Evolutionary conservation across 1,284 basidiomycete genomes (phyloP).

Genomic region (Vanrija sp.): DNA sequence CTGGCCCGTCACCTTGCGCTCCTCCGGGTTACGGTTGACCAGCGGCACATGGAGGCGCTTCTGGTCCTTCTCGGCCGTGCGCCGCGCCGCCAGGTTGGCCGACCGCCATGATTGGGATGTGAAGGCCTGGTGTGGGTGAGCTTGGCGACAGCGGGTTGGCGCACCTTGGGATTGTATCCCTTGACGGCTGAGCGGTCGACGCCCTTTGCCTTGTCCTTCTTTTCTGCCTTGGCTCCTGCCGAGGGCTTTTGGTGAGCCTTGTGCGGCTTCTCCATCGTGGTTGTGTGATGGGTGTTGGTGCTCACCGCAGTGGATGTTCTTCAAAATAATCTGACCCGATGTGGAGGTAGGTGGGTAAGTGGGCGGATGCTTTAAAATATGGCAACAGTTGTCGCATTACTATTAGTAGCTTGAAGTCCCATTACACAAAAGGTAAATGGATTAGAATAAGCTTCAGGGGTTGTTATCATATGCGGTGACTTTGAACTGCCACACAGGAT

Average conservation of each 20-base stretch:
- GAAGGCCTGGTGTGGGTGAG: constrained; percentile 60
- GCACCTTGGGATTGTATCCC: constrained; percentile 88
- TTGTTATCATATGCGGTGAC: too few relatives aligned
- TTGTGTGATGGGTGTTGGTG: not conserved
- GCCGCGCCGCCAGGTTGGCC: constrained; percentile 81
- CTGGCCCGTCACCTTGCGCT: constrained; percentile 52
- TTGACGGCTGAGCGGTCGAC: constrained; percentile 57
- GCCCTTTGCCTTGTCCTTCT: constrained; percentile 64
- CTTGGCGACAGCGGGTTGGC: constrained; percentile 8
- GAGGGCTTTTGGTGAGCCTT: constrained; percentile 71
- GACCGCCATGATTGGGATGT: constrained; percentile 83
- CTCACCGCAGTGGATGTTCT: not conserved
- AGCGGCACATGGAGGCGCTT: constrained; percentile 93
- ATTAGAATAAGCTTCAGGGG: too few relatives aligned
- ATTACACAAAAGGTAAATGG: too few relatives aligned
- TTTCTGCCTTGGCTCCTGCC: constrained; percentile 68
- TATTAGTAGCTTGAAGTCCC: too few relatives aligned
- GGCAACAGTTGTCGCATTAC: not conserved
- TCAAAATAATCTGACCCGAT: not conserved
- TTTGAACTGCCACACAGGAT: too few relatives aligned
- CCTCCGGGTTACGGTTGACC: constrained; percentile 88
- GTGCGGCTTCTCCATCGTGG: constrained; percentile 53
- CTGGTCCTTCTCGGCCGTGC: constrained; percentile 91
- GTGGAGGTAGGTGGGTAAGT: not conserved
- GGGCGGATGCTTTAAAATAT: not conserved